Conservation (phyloP, 257 asterid species). For the Nyctanthes arbortristis region DNA sequence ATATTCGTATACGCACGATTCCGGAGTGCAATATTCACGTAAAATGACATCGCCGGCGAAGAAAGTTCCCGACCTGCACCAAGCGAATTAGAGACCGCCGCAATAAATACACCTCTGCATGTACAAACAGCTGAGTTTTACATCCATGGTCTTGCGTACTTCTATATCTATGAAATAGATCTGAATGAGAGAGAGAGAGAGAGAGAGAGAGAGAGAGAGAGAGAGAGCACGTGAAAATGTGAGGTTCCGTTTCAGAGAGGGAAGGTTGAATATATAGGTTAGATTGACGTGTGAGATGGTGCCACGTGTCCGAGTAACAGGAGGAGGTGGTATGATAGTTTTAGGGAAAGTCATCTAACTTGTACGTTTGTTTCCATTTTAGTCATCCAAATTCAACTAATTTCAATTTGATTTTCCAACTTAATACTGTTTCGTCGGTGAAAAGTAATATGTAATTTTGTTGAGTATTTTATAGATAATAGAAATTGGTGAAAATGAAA, state of each 20-base stretch:
- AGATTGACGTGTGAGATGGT: constrained; percentile 28
- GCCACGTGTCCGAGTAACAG: constrained; percentile 41
- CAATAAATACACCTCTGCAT: constrained; percentile 21
- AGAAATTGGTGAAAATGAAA: too few species aligned
- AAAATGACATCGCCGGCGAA: constrained; percentile 26
- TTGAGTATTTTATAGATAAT: too few species aligned
- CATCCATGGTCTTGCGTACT: not conserved
- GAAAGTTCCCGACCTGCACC: constrained; percentile 78
- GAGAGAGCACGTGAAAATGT: not conserved
- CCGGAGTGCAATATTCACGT: constrained; percentile 8
- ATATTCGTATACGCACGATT: constrained; percentile 6
- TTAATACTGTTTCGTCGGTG: too few species aligned
- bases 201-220: not conserved
- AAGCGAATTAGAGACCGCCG: constrained; percentile 71
- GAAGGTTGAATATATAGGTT: constrained; percentile 32
- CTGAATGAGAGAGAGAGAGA: constrained; percentile 21
- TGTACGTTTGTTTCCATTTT: not conserved
- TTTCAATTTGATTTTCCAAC: too few species aligned
- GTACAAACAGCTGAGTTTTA: not conserved
- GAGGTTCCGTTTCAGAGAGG: constrained; percentile 10
- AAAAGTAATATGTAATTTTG: too few species aligned
- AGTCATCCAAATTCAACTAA: not conserved
- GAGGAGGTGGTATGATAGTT: not conserved
- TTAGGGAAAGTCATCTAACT: not conserved
- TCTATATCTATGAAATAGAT: constrained; percentile 14